A percentile compares a stretch with the other conserved stretches of the same genome.
phyloP scores from a whole-genome alignment of 2,329 filamentous ascomycete species.

The Monilinia fructicola region DNA sequence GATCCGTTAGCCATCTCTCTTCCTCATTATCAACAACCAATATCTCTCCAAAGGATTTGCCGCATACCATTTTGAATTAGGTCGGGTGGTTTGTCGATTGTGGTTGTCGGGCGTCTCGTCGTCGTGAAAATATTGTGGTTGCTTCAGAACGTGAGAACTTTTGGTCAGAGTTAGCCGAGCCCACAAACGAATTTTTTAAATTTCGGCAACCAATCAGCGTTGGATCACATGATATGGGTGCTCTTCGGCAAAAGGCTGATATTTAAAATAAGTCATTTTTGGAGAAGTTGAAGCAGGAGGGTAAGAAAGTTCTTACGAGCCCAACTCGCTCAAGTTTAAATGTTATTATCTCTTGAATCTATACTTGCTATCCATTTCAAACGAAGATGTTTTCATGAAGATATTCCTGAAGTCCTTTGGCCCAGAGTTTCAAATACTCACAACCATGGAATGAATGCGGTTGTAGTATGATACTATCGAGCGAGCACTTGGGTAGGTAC shows the following conservation, averaged over 20 bases:
- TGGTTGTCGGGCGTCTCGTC: constrained; percentile 25
- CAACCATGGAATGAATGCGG: neutral
- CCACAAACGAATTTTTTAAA: constrained; percentile 25
- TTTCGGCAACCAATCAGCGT: neutral
- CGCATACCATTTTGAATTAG: constrained; percentile 25
- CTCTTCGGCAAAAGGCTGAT: neutral
- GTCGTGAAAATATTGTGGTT: constrained; percentile 24
- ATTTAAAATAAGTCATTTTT: neutral
- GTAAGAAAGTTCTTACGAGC: too few species aligned
- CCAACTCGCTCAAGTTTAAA: too few species aligned
- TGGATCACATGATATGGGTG: neutral
- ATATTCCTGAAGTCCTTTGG: neutral
- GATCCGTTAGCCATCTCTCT: constrained; percentile 35
- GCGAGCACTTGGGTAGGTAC: neutral
- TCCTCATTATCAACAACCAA: constrained; percentile 7
- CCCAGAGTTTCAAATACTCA: neutral
- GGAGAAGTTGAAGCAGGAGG: too few species aligned
- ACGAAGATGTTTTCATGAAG: too few species aligned
- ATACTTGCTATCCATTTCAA: too few species aligned
- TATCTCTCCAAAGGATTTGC: neutral
- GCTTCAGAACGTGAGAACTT: constrained; percentile 21
- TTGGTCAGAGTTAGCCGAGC: constrained; percentile 23
- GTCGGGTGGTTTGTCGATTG: constrained; percentile 26
- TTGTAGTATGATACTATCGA: neutral
- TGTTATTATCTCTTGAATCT: too few species aligned